Conservation (phyloP, 495 filamentous ascomycete genomes). For the Geopyxis carbonaria region DNA sequence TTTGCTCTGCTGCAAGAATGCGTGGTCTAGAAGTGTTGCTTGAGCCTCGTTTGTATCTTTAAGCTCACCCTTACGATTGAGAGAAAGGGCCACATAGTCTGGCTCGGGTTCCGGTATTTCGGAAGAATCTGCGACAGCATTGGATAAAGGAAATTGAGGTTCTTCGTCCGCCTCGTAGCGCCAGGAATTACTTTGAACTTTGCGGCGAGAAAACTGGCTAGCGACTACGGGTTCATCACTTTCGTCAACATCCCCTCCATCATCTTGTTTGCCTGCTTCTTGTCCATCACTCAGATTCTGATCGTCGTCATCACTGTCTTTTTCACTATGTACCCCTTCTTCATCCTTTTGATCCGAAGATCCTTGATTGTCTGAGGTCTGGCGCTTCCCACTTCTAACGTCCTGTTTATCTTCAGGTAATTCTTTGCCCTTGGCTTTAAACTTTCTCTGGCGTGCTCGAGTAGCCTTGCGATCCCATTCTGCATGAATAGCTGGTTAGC, state of each 20-base stretch:
- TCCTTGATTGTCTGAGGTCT: no score
- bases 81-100: slow-evolving; percentile 22
- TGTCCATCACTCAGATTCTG: slow-evolving; percentile 9
- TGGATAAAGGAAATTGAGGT: slow-evolving; percentile 4
- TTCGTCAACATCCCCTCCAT: slow-evolving; percentile 26
- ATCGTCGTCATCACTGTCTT: slow-evolving; percentile 13
- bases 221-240: slow-evolving; percentile 25
- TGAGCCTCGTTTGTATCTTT: slow-evolving; percentile 6
- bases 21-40: slow-evolving; percentile 11
- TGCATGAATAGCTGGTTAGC: slow-evolving; percentile 27
- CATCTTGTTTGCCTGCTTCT: slow-evolving; percentile 20
- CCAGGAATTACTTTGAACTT: slow-evolving; percentile 22
- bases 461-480: slow-evolving; percentile 32
- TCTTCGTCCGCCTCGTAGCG: slow-evolving; percentile 22
- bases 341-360: slow-evolving; percentile 22
- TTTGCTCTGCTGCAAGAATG: slow-evolving; percentile 11
- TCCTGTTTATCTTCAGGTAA: slow-evolving; percentile 27
- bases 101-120: slow-evolving; percentile 13
- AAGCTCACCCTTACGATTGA: slow-evolving; percentile 10
- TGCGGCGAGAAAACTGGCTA: slow-evolving; percentile 21
- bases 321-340: slow-evolving; percentile 21
- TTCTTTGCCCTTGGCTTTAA: slow-evolving; percentile 26
- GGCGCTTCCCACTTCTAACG: slow-evolving; percentile 16
- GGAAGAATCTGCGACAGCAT: not conserved
- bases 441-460: slow-evolving; percentile 24